Conservation (phyloP, 805 yeast species). For the Ogataea populi-albae region DNA sequence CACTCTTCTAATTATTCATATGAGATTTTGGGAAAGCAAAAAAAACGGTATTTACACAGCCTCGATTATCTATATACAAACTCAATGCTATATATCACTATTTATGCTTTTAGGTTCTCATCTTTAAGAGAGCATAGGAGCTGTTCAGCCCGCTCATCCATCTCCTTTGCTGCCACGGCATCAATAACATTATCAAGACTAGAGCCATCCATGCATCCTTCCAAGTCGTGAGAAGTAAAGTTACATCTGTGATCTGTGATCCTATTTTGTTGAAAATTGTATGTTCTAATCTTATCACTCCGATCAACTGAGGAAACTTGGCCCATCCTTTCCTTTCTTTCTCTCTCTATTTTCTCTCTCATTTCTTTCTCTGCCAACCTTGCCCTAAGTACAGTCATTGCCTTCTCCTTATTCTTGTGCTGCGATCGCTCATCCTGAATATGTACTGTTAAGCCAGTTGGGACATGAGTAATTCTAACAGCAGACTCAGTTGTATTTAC, state of each 20-base stretch:
- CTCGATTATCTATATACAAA: too few species aligned
- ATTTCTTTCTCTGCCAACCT: slow-evolving; percentile 80
- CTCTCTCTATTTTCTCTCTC: slow-evolving; percentile 59
- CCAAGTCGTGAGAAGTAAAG: slow-evolving; percentile 70
- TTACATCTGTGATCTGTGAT: slow-evolving; percentile 94
- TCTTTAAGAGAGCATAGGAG: too few species aligned
- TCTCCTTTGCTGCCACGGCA: slow-evolving; percentile 46
- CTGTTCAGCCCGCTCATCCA: slow-evolving; percentile 43
- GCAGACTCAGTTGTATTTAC: slow-evolving; percentile 98
- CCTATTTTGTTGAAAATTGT: slow-evolving; percentile 89
- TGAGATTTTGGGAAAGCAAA: too few species aligned
- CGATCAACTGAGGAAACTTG: slow-evolving; percentile 90
- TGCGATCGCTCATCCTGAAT: slow-evolving; percentile 97
- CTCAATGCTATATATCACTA: too few species aligned
- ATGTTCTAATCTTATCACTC: slow-evolving; percentile 90
- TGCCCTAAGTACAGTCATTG: slow-evolving; percentile 77
- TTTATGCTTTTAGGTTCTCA: too few species aligned
- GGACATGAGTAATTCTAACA: slow-evolving; percentile 86
- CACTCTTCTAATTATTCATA: too few species aligned
- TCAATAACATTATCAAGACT: slow-evolving; percentile 55
- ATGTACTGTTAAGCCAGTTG: slow-evolving; percentile 82
- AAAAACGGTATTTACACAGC: too few species aligned
- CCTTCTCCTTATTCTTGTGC: slow-evolving; percentile 90
- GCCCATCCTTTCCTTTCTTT: slow-evolving; percentile 63
- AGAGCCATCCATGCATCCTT: slow-evolving; percentile 60